Conservation (phyloP, 2,329 filamentous ascomycete genomes). For the Fusarium bulbicola region DNA sequence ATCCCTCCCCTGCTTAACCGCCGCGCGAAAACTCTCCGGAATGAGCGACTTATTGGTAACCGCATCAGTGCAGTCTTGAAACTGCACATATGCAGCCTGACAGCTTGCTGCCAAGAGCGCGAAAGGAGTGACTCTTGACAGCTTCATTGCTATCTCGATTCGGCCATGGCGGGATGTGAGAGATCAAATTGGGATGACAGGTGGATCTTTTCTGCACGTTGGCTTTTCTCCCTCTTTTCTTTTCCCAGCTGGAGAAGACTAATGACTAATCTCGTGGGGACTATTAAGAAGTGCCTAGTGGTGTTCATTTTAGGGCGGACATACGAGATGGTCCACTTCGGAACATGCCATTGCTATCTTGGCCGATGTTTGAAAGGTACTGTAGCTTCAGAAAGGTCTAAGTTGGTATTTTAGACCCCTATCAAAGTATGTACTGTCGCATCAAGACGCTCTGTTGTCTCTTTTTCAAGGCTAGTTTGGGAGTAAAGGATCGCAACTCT, state of each 20-base stretch:
- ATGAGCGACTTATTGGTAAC: background rate
- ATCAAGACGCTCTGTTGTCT: too few relatives aligned
- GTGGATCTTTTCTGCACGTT: conserved; percentile 2
- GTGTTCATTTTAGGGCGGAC: background rate
- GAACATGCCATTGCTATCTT: background rate
- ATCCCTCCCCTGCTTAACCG: background rate
- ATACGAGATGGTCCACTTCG: background rate
- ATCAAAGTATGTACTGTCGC: too few relatives aligned
- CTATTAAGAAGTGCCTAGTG: background rate
- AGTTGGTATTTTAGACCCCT: background rate
- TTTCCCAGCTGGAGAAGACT: background rate
- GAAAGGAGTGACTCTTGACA: background rate
- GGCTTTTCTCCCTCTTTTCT: background rate
- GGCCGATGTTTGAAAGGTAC: background rate
- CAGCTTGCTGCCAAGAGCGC: background rate
- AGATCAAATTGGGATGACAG: conserved; percentile 15
- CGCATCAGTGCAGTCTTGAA: conserved; percentile 5
- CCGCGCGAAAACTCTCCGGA: conserved; percentile 14
- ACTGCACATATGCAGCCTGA: conserved; percentile 23
- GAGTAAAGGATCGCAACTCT: too few relatives aligned
- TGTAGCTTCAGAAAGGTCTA: background rate
- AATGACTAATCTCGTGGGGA: conserved; percentile 2
- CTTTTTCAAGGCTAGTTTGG: too few relatives aligned
- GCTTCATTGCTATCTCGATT: conserved; percentile 16
- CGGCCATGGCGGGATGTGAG: conserved; percentile 12